Conservation (phyloP, 257 asterid species). For the Solanum sparsipilum region DNA sequence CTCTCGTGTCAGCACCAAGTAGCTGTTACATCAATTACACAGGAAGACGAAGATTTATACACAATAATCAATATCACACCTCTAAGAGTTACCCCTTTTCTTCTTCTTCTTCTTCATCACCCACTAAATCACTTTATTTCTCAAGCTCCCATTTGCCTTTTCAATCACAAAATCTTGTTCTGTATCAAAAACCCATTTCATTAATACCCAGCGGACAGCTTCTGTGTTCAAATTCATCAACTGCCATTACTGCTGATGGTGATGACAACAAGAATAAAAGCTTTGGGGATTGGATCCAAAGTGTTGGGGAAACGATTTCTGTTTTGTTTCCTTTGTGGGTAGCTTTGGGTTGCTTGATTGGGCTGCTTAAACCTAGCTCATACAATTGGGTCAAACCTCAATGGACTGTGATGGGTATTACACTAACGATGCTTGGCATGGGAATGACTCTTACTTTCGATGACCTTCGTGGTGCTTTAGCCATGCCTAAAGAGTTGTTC, state of each 20-base stretch:
- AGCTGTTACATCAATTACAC: not conserved
- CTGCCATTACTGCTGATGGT: slow-evolving; percentile 14
- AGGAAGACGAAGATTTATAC: not conserved
- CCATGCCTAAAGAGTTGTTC: slow-evolving; percentile 77
- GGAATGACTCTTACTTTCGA: slow-evolving; percentile 87
- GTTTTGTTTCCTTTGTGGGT: slow-evolving; percentile 86
- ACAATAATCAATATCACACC: not conserved
- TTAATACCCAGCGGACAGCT: slow-evolving; percentile 4
- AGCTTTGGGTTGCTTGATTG: slow-evolving; percentile 74
- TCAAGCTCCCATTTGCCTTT: not conserved
- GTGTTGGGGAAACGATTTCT: slow-evolving; percentile 49
- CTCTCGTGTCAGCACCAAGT: not conserved
- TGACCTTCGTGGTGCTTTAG: slow-evolving; percentile 75
- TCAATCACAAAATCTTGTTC: not conserved
- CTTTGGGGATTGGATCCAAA: slow-evolving; percentile 39
- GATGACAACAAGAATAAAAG: not conserved
- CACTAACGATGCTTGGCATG: slow-evolving; percentile 92
- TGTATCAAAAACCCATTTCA: slow-evolving; percentile 1
- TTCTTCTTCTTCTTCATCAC: not conserved
- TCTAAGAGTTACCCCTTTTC: not conserved
- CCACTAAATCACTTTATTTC: not conserved
- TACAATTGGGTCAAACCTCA: slow-evolving; percentile 71
- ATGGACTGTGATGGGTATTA: slow-evolving; percentile 79
- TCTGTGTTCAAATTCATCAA: slow-evolving; percentile 46
- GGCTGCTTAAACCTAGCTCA: slow-evolving; percentile 48